Conservation (phyloP, 75 land plant genomes). For the Pseudotsuga menziesii region DNA sequence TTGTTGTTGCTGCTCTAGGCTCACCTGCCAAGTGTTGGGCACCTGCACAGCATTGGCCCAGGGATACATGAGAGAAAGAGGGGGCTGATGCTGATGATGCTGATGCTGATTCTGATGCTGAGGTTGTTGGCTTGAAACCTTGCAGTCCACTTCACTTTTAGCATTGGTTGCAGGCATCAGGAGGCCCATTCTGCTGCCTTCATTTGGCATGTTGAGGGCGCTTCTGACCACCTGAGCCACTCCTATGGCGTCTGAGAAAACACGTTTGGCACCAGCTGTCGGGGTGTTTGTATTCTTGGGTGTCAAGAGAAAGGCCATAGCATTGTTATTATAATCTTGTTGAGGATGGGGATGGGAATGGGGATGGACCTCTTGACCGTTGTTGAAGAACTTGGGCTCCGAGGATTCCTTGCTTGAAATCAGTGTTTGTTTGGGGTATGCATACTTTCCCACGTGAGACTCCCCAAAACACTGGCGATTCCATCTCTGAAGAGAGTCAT, state of each 20-base stretch:
- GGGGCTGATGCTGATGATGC: neutral
- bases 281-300: neutral
- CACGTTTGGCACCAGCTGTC: conserved; percentile 10
- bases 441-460: neutral
- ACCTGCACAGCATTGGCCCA: conserved; percentile 9
- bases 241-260: conserved; percentile 9
- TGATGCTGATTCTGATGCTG: neutral
- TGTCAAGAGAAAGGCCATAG: conserved; percentile 4
- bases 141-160: neutral
- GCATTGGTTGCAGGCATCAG: too few species aligned
- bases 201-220: conserved; percentile 1
- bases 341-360: neutral
- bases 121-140: neutral
- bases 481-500: conserved; percentile 11
- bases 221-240: conserved; percentile 10
- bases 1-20: conserved; percentile 8
- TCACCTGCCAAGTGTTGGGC: conserved; percentile 8
- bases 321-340: conserved; percentile 10
- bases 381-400: conserved; percentile 12
- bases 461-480: conserved; percentile 8
- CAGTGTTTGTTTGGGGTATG: neutral
- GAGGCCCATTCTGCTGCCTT: conserved; percentile 7
- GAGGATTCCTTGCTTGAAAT: conserved; percentile 1
- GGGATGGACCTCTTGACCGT: conserved; percentile 9
- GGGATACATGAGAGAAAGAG: neutral